Evolutionary conservation across 257 asterid species (phyloP).

Genomic region (Solanum paucissectum): DNA sequence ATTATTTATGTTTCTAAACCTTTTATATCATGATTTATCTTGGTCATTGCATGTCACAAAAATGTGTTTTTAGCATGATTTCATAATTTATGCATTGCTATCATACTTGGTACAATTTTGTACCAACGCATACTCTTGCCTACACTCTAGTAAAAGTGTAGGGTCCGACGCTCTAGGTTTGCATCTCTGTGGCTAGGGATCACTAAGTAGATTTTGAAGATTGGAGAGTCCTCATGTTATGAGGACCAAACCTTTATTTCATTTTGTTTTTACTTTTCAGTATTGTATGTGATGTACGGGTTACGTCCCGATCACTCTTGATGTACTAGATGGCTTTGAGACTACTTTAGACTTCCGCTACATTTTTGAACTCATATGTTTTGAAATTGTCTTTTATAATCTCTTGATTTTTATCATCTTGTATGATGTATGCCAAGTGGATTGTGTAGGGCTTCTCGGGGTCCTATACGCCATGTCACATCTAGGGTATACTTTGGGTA

Average conservation of each 20-base stretch:
- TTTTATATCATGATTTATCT: background rate
- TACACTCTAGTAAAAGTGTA: too few relatives aligned
- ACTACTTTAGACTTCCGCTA: background rate
- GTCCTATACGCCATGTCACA: background rate
- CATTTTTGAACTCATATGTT: background rate
- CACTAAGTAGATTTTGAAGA: background rate
- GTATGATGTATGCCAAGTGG: background rate
- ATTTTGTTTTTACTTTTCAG: background rate
- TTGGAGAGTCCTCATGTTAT: background rate
- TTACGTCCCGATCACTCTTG: background rate
- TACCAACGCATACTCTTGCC: background rate
- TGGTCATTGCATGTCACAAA: background rate
- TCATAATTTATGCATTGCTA: background rate
- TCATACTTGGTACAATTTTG: too few relatives aligned
- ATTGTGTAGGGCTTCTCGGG: background rate
- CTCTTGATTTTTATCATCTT: background rate
- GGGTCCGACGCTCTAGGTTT: background rate
- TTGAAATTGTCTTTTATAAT: too few relatives aligned
- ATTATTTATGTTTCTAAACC: background rate
- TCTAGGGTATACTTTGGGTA: background rate
- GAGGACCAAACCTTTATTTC: background rate
- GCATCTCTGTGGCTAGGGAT: background rate
- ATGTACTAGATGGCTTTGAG: background rate
- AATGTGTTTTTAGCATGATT: background rate
- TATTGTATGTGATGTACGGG: background rate